Percentiles rank a stretch among this genome's conserved stretches.
Conservation (phyloP, 495 filamentous ascomycete genomes). For the Penicillium odoratum region DNA sequence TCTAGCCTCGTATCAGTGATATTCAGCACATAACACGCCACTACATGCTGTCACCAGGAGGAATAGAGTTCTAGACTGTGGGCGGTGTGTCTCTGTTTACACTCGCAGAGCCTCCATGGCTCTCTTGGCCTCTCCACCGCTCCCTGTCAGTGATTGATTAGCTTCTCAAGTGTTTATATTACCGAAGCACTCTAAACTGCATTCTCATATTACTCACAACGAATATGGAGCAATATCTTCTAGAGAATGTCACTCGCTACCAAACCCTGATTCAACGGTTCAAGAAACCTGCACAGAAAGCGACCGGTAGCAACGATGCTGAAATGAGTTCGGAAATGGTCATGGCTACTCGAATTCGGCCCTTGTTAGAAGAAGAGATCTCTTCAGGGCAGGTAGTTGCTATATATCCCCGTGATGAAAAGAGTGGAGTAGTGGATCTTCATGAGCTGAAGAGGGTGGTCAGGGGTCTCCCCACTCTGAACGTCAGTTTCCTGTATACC, state of each 20-base stretch:
- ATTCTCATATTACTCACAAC: too few relatives aligned
- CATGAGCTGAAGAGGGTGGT: conserved; percentile 15
- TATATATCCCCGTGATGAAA: conserved; percentile 5
- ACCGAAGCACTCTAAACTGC: too few relatives aligned
- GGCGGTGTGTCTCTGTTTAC: not conserved
- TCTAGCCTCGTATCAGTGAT: too few relatives aligned
- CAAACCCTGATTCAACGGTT: conserved; percentile 5
- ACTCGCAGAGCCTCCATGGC: not conserved
- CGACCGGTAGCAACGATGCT: not conserved
- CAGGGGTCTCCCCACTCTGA: conserved; percentile 14
- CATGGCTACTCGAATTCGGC: conserved; percentile 15
- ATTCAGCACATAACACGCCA: too few relatives aligned
- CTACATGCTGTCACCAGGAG: too few relatives aligned
- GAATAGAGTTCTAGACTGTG: too few relatives aligned
- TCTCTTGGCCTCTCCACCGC: too few relatives aligned
- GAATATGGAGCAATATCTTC: conserved; percentile 5
- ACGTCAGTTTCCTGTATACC: conserved; percentile 7
- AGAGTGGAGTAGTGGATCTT: conserved; percentile 15
- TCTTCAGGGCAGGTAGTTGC: conserved; percentile 12
- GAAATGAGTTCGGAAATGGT: not conserved
- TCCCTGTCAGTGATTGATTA: too few relatives aligned
- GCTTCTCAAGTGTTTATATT: too few relatives aligned
- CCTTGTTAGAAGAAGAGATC: conserved; percentile 11
- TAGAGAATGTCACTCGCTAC: conserved; percentile 1
- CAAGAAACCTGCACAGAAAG: not conserved